Evolutionary conservation across 208 protist species (phyloP), one percentile per base, ranked within the genome.

Genomic region (Angomonas ambiguus): DNA sequence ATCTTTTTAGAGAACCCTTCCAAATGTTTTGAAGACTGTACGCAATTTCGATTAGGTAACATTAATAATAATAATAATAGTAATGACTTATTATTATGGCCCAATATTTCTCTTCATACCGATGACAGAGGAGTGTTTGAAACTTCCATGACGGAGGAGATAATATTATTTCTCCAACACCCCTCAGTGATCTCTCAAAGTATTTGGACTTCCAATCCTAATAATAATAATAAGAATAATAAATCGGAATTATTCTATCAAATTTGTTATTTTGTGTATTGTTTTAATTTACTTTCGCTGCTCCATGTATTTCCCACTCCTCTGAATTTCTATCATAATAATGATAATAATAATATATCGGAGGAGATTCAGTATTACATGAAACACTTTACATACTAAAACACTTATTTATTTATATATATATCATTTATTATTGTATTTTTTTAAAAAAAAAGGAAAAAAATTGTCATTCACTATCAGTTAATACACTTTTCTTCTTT

Each of bases 51-150:
- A n/a, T n/a, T n/a, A n/a, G n/a, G n/a, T n/a, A n/a, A n/a, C n/a
- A n/a, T n/a, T n/a, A n/a, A n/a, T n/a, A n/a, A 8, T 45, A 16
- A 45, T n/a, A 8, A 45, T 45, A 8, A 45, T 45, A 8, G 16
- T 8, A 8, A 45, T 16, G 6, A 8, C 10, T 25, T 1, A 8
- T 74, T 33, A 25, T 60, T 61, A 11, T 49, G 88, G 16, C 80
- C 85, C 5, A 90, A 85, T 58, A 53, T 94, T 1, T 82, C 83
- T 10, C 81, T 92, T 38, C 75, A 92, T 71, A 93, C 86, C 4
- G 92, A 96, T 48, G 92, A 96, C 58, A 82, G 87, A 30, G 92
- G 92, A 24, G 84, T 95, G 1, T 95, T 96, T 63, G 71, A 67
- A 27, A 92, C 81, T 1, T 81, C 80, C 11, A 35, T 91, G 2